Base-by-base conservation (phyloP, 768 basidiomycete species). In the Serendipita vermifera region DNA sequence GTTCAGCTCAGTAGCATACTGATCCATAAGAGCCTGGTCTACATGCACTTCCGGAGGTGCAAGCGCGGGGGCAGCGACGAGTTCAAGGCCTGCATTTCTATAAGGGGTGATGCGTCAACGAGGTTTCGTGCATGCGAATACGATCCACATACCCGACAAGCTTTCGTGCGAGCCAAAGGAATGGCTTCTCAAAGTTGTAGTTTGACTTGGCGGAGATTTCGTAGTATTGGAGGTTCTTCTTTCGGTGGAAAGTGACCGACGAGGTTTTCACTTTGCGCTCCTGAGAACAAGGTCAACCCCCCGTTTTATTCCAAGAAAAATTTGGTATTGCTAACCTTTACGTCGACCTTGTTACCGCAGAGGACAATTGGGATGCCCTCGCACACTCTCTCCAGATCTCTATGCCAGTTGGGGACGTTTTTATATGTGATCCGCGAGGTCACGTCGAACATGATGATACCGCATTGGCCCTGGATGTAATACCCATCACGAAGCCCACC, bases 361-460 rank as follows among this genome's bases (percentile, higher is more conserved):
- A 99, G 81, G 26, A 99, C 96, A 67, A 98, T 96, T 60, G 96
- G 96, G 67, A 99, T 99, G 76, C 91, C 96, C 76, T 99, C 96
- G 73, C 96, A 99, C 56, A 99, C 96, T 61, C 96, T 90, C 77
- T 98, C 96, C 64, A 92, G 86, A 71, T 99, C 96, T 68, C 96
- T 87, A 78, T 98, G 94, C 96, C 96, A 99, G 79, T 98, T 99
- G 63, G 96, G 96, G 32, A 99, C 96, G 70, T 97, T 98, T 79
- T 98, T 98, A 78, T 99, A 99, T 57, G 96, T 99, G 81, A 98
- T 99, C 66, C 96, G 84, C 55, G 96, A 96, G 58, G 96, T 98
- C 61, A 98, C 94, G 66, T 91, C 96, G 76, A 98, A 98, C 96
- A 99, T 98, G 82, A 99, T 98, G 77, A 99, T 98, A 64, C 96